phyloP scores from a whole-genome alignment of 2,329 filamentous ascomycete genomes.

The Mycocentrospora acerina region DNA sequence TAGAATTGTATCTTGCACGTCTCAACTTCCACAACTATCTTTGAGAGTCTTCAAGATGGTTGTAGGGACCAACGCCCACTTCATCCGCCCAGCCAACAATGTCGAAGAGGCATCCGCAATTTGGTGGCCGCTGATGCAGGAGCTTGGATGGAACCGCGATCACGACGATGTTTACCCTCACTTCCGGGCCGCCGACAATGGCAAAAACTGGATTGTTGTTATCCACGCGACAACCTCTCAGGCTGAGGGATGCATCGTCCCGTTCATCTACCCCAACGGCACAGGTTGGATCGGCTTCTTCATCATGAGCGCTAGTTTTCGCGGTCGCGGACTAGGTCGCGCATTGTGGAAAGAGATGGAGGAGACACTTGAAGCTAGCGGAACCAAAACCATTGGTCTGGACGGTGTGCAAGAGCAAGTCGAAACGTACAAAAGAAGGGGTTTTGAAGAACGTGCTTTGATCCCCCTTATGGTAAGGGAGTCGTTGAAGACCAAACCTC shows the following conservation, averaged over 20 bases:
- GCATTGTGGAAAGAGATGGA: constrained; percentile 34
- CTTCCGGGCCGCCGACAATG: constrained; percentile 26
- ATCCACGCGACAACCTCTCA: constrained; percentile 22
- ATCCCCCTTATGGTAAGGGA: constrained; percentile 32
- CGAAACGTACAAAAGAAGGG: constrained; percentile 37
- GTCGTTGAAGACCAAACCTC: constrained; percentile 12
- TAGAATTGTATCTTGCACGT: too few species aligned
- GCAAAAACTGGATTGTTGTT: constrained; percentile 33
- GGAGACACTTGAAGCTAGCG: constrained; percentile 16
- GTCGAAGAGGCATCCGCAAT: constrained; percentile 24
- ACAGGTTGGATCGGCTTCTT: constrained; percentile 45
- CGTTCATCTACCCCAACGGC: constrained; percentile 36
- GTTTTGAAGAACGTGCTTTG: constrained; percentile 31
- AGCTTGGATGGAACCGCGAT: constrained; percentile 40
- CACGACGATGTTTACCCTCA: constrained; percentile 35
- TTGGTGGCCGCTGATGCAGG: constrained; percentile 41
- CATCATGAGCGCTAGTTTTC: constrained; percentile 31
- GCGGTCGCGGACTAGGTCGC: constrained; percentile 36
- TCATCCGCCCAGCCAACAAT: constrained; percentile 20
- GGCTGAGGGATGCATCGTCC: constrained; percentile 35
- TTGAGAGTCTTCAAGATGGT: too few species aligned
- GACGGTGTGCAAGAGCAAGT: constrained; percentile 43
- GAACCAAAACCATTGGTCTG: constrained; percentile 31
- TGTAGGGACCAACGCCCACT: constrained; percentile 2
- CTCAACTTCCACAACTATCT: too few species aligned